phyloP scores from a whole-genome alignment of 345 rosid species.

The Sisymbrium irio region DNA sequence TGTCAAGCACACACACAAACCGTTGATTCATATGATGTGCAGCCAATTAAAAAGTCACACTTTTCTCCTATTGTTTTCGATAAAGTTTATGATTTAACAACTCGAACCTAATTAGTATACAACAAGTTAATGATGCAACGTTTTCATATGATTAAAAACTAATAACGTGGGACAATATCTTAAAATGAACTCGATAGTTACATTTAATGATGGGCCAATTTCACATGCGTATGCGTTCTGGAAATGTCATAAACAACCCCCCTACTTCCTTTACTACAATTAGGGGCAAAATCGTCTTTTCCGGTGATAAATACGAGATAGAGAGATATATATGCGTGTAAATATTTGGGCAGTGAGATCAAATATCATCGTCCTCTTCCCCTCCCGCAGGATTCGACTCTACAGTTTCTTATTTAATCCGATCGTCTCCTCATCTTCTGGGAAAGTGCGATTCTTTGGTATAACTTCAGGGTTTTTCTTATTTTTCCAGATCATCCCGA shows the following conservation, averaged over 20 bases:
- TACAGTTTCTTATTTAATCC: constrained; percentile 22
- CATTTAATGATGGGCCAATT: constrained; percentile 18
- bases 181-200: constrained; percentile 3
- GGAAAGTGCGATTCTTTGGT: constrained; percentile 10
- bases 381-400: constrained; percentile 25
- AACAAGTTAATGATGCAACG: not conserved
- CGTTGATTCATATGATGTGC: not conserved
- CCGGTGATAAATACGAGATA: constrained; percentile 4
- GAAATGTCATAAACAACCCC: constrained; percentile 24
- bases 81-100: not conserved
- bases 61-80: too few relatives aligned
- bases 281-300: constrained; percentile 24
- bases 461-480: not conserved
- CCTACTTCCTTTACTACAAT: too few relatives aligned
- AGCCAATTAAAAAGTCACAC: not conserved
- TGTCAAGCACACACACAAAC: not conserved
- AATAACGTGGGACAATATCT: not conserved
- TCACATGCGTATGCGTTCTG: constrained; percentile 3
- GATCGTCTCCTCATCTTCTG: constrained; percentile 20
- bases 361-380: constrained; percentile 1
- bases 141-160: not conserved
- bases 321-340: not conserved
- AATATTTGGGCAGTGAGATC: constrained; percentile 11
- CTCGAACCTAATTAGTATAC: not conserved
- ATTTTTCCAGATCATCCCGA: not conserved